Conservation (phyloP, 2,329 filamentous ascomycete genomes). For the Dactylellina cionopaga region DNA sequence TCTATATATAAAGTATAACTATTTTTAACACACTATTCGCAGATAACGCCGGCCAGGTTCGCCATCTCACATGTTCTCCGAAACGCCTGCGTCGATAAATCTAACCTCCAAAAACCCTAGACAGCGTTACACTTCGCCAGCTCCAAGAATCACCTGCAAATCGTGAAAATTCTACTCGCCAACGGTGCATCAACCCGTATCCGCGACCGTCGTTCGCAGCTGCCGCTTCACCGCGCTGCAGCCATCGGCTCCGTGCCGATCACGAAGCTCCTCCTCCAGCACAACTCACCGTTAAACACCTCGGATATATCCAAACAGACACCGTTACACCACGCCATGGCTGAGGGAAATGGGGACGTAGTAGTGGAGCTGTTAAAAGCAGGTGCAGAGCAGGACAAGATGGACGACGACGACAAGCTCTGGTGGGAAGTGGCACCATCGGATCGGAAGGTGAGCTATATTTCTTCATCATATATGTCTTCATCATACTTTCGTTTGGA, state of each 20-base stretch:
- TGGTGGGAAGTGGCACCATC: conserved; percentile 81
- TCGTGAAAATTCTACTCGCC: conserved; percentile 77
- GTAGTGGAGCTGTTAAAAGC: conserved; percentile 83
- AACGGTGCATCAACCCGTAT: conserved; percentile 77
- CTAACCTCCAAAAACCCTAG: conserved; percentile 61
- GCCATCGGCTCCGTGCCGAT: conserved; percentile 90
- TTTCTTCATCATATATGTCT: conserved; percentile 61
- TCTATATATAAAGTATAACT: too few species aligned
- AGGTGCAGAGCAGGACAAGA: conserved; percentile 83
- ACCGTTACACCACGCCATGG: conserved; percentile 85
- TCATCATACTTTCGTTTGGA: neutral
- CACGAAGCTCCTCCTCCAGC: conserved; percentile 78
- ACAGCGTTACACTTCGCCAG: conserved; percentile 91
- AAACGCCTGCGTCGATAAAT: conserved; percentile 8
- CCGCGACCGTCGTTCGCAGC: conserved; percentile 83
- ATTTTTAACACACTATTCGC: too few species aligned
- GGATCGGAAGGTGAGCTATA: conserved; percentile 84
- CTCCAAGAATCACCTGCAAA: conserved; percentile 86
- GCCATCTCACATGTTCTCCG: conserved; percentile 9
- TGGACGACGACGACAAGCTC: conserved; percentile 74
- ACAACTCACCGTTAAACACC: conserved; percentile 81
- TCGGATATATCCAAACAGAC: conserved; percentile 85
- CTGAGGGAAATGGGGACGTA: conserved; percentile 81
- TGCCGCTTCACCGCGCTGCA: conserved; percentile 87
- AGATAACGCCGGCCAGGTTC: conserved; percentile 74